A percentile compares a stretch with the other conserved stretches of the same genome.
Conservation (phyloP, 2,329 filamentous ascomycete species). For the Dryadomyces quercus-mongolicae region DNA sequence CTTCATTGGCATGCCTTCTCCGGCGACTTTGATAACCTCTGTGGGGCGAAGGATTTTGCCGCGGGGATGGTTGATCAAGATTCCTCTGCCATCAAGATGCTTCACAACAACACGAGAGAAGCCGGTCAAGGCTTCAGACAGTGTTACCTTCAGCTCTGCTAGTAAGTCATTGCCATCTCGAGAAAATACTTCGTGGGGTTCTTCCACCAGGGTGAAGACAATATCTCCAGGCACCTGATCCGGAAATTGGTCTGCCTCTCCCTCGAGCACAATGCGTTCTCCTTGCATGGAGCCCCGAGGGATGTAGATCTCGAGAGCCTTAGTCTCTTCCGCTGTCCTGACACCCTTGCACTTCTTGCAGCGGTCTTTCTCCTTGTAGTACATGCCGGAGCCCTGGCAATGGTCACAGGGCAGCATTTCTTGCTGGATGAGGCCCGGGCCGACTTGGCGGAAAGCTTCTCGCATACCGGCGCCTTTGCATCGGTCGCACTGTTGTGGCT, state of each 20-base stretch:
- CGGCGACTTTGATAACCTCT: constrained; percentile 72
- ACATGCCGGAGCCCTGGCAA: constrained; percentile 73
- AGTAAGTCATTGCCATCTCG: constrained; percentile 76
- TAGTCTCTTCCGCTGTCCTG: constrained; percentile 75
- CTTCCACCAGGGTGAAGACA: constrained; percentile 75
- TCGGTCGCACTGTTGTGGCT: constrained; percentile 67
- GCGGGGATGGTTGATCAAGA: constrained; percentile 65
- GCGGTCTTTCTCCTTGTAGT: constrained; percentile 91
- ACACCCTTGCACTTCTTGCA: constrained; percentile 99
- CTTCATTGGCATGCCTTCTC: constrained; percentile 93
- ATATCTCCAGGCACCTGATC: constrained; percentile 88
- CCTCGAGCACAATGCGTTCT: constrained; percentile 79
- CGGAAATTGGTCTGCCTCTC: constrained; percentile 86
- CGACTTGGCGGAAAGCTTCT: constrained; percentile 69
- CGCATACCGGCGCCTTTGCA: constrained; percentile 73
- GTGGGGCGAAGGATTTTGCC: constrained; percentile 75
- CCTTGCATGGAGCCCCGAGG: constrained; percentile 76
- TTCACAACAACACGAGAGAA: constrained; percentile 85
- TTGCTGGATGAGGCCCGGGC: constrained; percentile 74
- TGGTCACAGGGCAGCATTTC: constrained; percentile 69
- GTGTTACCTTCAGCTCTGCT: constrained; percentile 66
- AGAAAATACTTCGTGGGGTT: constrained; percentile 68
- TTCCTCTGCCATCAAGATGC: constrained; percentile 87
- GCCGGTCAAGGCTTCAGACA: constrained; percentile 75
- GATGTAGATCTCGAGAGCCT: constrained; percentile 93